phyloP scores from a whole-genome alignment of 495 filamentous ascomycete genomes.

The Terfezia claveryi region DNA sequence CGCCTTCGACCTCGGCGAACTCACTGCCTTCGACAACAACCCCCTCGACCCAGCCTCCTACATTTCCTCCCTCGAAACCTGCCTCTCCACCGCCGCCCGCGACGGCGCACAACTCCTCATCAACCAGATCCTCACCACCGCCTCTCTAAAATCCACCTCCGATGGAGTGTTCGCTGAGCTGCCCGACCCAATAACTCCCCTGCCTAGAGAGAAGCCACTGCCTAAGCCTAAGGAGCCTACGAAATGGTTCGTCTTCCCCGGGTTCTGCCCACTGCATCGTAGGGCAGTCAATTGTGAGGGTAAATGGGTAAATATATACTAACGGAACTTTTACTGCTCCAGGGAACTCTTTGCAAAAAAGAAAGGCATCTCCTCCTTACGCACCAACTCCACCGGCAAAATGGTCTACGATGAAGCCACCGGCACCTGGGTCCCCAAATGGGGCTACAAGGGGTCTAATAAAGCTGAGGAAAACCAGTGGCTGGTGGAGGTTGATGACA shows the following conservation, averaged over 20 bases:
- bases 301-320: no score
- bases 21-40: slow-evolving; percentile 63
- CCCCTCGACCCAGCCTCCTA: slow-evolving; percentile 32
- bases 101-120: slow-evolving; percentile 74
- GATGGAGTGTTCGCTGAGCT: slow-evolving; percentile 55
- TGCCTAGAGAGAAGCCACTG: slow-evolving; percentile 80
- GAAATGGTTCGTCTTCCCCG: slow-evolving; percentile 37
- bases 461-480: slow-evolving; percentile 57
- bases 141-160: slow-evolving; percentile 43
- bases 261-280: background rate
- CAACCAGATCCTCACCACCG: slow-evolving; percentile 69
- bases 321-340: slow-evolving; percentile 1
- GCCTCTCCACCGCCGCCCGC: slow-evolving; percentile 47
- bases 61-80: slow-evolving; percentile 29
- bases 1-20: slow-evolving; percentile 76
- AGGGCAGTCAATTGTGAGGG: background rate
- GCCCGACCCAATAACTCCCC: slow-evolving; percentile 38
- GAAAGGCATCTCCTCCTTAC: slow-evolving; percentile 78
- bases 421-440: slow-evolving; percentile 74
- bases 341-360: slow-evolving; percentile 70
- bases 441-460: slow-evolving; percentile 88
- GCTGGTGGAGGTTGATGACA: slow-evolving; percentile 76
- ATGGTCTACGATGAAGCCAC: slow-evolving; percentile 62
- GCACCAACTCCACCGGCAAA: slow-evolving; percentile 40
- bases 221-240: slow-evolving; percentile 59